Conservation (phyloP, 495 filamentous ascomycete species). For the Cladorrhinum samala region DNA sequence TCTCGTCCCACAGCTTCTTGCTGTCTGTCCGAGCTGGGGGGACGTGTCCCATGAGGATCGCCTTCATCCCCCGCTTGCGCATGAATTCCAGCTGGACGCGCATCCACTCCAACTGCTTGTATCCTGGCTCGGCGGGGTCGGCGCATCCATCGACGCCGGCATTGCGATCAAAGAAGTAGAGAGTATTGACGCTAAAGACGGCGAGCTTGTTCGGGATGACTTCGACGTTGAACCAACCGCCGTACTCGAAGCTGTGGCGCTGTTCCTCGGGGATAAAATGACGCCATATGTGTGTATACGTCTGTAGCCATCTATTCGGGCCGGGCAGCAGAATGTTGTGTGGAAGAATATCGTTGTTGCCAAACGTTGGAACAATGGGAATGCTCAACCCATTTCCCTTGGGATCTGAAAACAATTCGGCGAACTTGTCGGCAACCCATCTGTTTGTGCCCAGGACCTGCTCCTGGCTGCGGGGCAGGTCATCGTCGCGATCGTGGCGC, state of each 20-base stretch:
- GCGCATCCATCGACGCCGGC: slow-evolving; percentile 86
- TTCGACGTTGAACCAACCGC: slow-evolving; percentile 91
- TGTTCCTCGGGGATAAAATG: slow-evolving; percentile 90
- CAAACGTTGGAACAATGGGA: slow-evolving; percentile 83
- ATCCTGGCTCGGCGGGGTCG: slow-evolving; percentile 71
- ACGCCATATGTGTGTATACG: slow-evolving; percentile 68
- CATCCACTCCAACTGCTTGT: slow-evolving; percentile 94
- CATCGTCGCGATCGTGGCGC: slow-evolving; percentile 88
- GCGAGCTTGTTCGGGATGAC: slow-evolving; percentile 82
- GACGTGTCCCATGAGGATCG: slow-evolving; percentile 89
- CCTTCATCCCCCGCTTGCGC: slow-evolving; percentile 82
- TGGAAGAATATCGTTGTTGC: slow-evolving; percentile 96
- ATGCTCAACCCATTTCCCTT: slow-evolving; percentile 53
- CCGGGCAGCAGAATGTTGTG: slow-evolving; percentile 89
- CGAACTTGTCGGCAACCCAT: slow-evolving; percentile 68
- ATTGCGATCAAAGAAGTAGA: slow-evolving; percentile 94
- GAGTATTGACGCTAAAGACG: slow-evolving; percentile 91
- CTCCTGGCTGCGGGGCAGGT: slow-evolving; percentile 62
- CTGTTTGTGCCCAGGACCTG: slow-evolving; percentile 74
- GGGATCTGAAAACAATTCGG: slow-evolving; percentile 58
- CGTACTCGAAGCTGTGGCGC: slow-evolving; percentile 82
- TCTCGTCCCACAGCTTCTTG: slow-evolving; percentile 83
- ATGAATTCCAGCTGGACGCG: slow-evolving; percentile 83
- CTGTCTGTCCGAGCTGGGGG: slow-evolving; percentile 77
- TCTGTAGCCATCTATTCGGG: slow-evolving; percentile 76